phyloP scores from a whole-genome alignment of 768 basidiomycete genomes.

The Tricholoma terreum region DNA sequence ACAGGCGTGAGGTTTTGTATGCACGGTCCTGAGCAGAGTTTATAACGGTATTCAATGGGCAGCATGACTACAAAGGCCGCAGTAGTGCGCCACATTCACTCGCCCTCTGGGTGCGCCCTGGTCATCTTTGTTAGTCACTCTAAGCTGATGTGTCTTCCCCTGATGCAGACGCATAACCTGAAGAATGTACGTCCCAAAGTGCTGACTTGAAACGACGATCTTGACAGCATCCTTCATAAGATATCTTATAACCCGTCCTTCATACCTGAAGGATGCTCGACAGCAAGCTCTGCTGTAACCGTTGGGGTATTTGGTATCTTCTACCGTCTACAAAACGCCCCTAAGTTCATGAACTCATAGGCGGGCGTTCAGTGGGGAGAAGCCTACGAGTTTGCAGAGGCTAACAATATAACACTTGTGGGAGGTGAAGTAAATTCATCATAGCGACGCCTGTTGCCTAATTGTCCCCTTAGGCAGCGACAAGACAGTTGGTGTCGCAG shows the following conservation, averaged over 20 bases:
- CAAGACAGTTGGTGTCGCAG: constrained; percentile 38
- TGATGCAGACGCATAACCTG: constrained; percentile 37
- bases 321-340: neutral
- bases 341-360: constrained; percentile 19
- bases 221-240: constrained; percentile 13
- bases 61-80: constrained; percentile 51
- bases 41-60: neutral
- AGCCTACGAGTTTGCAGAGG: constrained; percentile 42
- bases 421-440: constrained; percentile 27
- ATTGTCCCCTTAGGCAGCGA: constrained; percentile 30
- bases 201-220: neutral
- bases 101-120: constrained; percentile 40
- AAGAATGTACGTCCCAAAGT: constrained; percentile 27
- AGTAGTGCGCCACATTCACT: constrained; percentile 43
- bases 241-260: constrained; percentile 34
- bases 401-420: constrained; percentile 42
- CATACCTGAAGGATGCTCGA: constrained; percentile 33
- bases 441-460: neutral
- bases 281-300: constrained; percentile 29
- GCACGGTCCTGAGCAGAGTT: no score
- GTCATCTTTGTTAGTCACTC: neutral
- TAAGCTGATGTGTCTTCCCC: neutral
- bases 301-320: constrained; percentile 27
- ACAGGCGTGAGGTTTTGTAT: constrained; percentile 40
- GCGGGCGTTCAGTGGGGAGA: constrained; percentile 45